Percentiles rank a stretch among this genome's conserved stretches.
These are phyloP conservation scores for Phyllosticta citrichinensis DNA, from an alignment of 2,329 filamentous ascomycete species.

Conservation along the genomic window DNA sequence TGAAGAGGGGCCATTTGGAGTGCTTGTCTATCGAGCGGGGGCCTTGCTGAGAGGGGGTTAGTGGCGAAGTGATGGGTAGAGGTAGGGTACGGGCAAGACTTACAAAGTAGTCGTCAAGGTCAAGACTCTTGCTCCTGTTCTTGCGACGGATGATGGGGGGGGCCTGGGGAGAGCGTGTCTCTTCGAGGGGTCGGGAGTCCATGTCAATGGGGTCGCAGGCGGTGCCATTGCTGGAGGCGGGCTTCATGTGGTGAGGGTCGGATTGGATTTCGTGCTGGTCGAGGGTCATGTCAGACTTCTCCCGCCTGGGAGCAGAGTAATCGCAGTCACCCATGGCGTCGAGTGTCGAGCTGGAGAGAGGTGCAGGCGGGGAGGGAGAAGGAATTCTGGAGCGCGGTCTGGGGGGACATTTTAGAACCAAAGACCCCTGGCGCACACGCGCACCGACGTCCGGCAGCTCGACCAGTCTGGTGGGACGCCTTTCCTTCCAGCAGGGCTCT, in stretches of 20 bases:
- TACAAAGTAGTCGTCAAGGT: conserved; percentile 53
- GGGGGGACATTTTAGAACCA: background rate
- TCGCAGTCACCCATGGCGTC: conserved; percentile 1
- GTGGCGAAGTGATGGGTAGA: conserved; percentile 12
- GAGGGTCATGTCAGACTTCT: background rate
- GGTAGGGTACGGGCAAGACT: conserved; percentile 14
- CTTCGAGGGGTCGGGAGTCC: conserved; percentile 5
- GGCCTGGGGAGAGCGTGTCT: background rate
- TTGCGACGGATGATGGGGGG: conserved; percentile 10
- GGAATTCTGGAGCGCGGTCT: background rate
- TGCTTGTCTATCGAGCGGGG: conserved; percentile 62
- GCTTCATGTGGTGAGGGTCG: background rate
- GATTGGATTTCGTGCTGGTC: background rate
- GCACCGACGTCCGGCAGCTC: no score
- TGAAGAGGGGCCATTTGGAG: conserved; percentile 66
- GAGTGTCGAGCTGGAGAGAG: background rate
- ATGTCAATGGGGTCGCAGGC: background rate
- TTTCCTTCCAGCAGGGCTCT: no score
- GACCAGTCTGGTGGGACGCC: no score
- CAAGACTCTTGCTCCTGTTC: conserved; percentile 21
- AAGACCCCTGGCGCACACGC: no score
- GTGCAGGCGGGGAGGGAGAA: background rate
- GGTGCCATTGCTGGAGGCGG: conserved; percentile 6
- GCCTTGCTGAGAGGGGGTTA: conserved; percentile 25
- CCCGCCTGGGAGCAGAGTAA: background rate